A percentile compares a stretch with the other conserved stretches of the same genome.
Conservation (phyloP, 208 protist genomes). For the Leishmania gerbilli region DNA sequence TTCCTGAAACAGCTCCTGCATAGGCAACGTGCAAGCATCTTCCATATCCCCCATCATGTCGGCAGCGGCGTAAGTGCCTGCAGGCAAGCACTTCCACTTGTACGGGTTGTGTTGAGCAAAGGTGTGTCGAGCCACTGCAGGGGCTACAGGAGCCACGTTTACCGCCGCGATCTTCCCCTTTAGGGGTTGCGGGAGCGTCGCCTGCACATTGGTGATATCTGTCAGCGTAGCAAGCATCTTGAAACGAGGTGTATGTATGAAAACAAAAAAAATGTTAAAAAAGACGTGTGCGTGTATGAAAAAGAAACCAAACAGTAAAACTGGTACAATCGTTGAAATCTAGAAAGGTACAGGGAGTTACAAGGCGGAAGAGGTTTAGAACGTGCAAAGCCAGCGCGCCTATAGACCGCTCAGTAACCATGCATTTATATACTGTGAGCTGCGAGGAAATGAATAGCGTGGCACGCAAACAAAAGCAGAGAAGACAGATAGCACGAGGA, state of each 20-base stretch:
- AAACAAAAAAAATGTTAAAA: conserved; percentile 27
- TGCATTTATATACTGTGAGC: conserved; percentile 4
- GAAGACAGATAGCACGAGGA: neutral
- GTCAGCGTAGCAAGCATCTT: conserved; percentile 44
- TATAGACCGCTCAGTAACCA: neutral
- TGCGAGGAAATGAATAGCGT: neutral
- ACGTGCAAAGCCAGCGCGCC: neutral
- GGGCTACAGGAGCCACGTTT: conserved; percentile 3
- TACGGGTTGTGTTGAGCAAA: conserved; percentile 72
- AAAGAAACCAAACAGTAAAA: conserved; percentile 6
- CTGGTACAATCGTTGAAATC: neutral
- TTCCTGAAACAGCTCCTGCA: conserved; percentile 45
- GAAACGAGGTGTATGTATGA: conserved; percentile 11
- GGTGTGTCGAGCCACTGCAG: no score
- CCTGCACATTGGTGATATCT: conserved; percentile 79
- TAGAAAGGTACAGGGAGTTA: conserved; percentile 6
- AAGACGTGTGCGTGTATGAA: conserved; percentile 10
- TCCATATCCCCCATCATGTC: conserved; percentile 20
- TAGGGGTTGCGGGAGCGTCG: conserved; percentile 12
- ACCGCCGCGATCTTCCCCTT: conserved; percentile 13
- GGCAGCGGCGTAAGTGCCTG: conserved; percentile 19
- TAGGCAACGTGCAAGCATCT: conserved; percentile 2
- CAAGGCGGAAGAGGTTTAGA: neutral
- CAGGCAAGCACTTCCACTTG: conserved; percentile 65
- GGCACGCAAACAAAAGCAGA: neutral